Conservation (phyloP, 2,329 filamentous ascomycete species). For the Talaromyces sp. region DNA sequence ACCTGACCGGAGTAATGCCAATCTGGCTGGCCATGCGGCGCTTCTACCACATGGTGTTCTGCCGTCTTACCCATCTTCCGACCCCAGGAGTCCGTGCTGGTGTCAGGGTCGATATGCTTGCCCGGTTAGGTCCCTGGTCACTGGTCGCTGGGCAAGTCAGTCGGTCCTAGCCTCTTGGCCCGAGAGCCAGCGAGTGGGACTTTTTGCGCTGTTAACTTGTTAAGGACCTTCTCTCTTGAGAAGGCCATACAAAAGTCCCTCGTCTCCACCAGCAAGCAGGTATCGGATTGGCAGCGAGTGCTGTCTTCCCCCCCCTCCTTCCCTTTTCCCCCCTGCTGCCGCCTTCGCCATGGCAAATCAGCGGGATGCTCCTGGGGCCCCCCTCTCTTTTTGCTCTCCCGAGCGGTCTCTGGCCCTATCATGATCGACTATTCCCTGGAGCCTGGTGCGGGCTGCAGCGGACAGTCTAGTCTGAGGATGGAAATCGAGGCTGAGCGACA, state of each 20-base stretch:
- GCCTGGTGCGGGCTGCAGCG: background rate
- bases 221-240: background rate
- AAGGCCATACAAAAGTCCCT: background rate
- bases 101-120: background rate
- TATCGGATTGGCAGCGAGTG: background rate
- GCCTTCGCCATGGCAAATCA: background rate
- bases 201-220: background rate
- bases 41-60: slow-evolving; percentile 6
- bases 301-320: background rate
- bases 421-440: background rate
- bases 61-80: background rate
- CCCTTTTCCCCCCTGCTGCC: background rate
- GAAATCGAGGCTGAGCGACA: background rate
- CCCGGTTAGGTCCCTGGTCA: background rate
- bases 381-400: background rate
- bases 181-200: background rate
- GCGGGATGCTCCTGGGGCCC: background rate
- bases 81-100: background rate
- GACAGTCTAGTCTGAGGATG: background rate
- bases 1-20: background rate
- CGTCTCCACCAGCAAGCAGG: background rate
- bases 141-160: background rate
- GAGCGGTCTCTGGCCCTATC: background rate
- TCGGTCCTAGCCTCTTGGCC: background rate
- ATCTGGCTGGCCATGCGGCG: slow-evolving; percentile 4